phyloP scores from a whole-genome alignment of 768 basidiomycete species.

The Suillus sp. region DNA sequence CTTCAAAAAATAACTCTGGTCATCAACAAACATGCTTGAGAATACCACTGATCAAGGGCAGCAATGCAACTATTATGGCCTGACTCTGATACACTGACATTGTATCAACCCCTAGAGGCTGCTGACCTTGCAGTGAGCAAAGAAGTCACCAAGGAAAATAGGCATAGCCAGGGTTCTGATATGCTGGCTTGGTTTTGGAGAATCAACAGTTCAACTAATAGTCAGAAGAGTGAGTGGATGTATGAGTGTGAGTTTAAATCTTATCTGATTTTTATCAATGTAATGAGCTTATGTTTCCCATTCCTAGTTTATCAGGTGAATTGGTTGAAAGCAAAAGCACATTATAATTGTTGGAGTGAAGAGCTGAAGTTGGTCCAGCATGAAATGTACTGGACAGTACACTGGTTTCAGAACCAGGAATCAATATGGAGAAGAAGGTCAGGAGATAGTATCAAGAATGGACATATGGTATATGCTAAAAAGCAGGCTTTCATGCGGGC shows the following conservation, averaged over 20 bases:
- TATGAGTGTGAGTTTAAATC: constrained; percentile 6
- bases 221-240: constrained; percentile 6
- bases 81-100: not conserved
- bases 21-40: constrained; percentile 6
- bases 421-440: not conserved
- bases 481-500: not conserved
- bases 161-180: constrained; percentile 12
- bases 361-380: constrained; percentile 19
- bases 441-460: not conserved
- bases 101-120: constrained; percentile 3
- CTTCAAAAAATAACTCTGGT: not conserved
- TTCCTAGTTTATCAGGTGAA: constrained; percentile 8
- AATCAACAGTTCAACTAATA: no score
- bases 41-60: not conserved
- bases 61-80: not conserved
- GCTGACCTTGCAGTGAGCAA: constrained; percentile 11
- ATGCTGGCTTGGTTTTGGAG: constrained; percentile 10
- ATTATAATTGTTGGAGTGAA: constrained; percentile 21
- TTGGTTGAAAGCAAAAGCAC: constrained; percentile 21
- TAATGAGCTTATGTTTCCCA: not conserved
- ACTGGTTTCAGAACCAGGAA: constrained; percentile 15
- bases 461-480: not conserved
- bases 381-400: constrained; percentile 25
- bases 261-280: no score
- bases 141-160: constrained; percentile 15